Base-by-base conservation (phyloP, 2,329 filamentous ascomycete species). In the Akanthomyces uredinophilus region DNA sequence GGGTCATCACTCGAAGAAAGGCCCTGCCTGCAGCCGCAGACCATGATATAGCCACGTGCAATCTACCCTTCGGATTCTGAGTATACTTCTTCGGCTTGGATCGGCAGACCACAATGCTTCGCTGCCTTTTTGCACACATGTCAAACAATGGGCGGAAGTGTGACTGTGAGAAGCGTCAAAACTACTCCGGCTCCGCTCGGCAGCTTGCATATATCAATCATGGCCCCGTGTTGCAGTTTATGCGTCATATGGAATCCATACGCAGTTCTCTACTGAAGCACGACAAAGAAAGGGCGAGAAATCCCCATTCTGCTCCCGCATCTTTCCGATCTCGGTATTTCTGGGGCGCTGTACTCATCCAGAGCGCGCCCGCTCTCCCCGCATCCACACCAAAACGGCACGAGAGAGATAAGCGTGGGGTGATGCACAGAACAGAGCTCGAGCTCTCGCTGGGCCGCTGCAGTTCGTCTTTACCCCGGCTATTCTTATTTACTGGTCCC, bases 241-340 rank as follows among this genome's bases (percentile, higher is more conserved):
- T 60, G 39, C 47, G 49, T 53, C 37, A 52, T 37, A 35, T 47
- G 50, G 50, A 35, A 8, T 49, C 18, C 27, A 22, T 14, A 47
- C 16, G 41, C 39, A 32, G 44, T 27, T 22, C 32, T 41, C 11
- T 11, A 16, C 41, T 6, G n/a, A 5, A 24, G 4, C 16, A 4
- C 32, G 14, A 50, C n/a, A 35, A 35, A 18, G n/a, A 4, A 16
- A 13, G 7, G 7, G 11, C 22, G n/a, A 52, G n/a, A 54, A 43
- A 14, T 24, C n/a, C 32, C 22, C 56, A 14, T 55, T 20, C 24
- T 20, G 16, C 44, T 56, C 60, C 60, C 60, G 60, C 60, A 39
- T 57, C 60, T 51, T 62, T 56, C 60, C 60, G 60, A 57, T 62
- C 52, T 62, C 52, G 60, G 58, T 51, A 60, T 44, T 51, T 5